Percentiles rank a stretch among this genome's conserved stretches.
Conservation (phyloP, 306 rosid species). For the Phaseolus lunatus region DNA sequence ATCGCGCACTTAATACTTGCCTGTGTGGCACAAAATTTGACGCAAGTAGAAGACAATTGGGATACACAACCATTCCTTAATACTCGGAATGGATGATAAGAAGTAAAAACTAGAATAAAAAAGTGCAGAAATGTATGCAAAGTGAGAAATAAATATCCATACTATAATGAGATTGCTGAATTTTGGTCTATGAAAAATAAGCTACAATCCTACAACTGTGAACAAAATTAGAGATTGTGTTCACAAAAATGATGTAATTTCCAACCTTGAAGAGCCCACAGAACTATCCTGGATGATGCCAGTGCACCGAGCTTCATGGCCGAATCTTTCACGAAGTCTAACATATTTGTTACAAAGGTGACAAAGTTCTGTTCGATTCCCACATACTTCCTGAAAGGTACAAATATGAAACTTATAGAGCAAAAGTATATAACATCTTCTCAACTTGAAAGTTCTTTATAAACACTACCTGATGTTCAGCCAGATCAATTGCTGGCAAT, state of each 20-base stretch:
- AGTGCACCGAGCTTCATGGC: slow-evolving; percentile 72
- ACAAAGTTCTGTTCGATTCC: slow-evolving; percentile 92
- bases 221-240: background rate
- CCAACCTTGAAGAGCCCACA: slow-evolving; percentile 79
- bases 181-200: slow-evolving; percentile 13
- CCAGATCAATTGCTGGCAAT: slow-evolving; percentile 83
- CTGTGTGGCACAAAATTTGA: background rate
- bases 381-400: slow-evolving; percentile 78
- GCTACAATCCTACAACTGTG: background rate
- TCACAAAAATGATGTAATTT: slow-evolving; percentile 31
- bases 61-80: background rate
- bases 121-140: background rate
- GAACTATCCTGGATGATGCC: slow-evolving; percentile 51
- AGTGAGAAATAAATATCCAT: slow-evolving; percentile 19
- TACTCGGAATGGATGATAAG: background rate
- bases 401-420: slow-evolving; percentile 31
- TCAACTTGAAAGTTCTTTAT: slow-evolving; percentile 21
- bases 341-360: slow-evolving; percentile 74
- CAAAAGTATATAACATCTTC: slow-evolving; percentile 10
- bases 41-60: slow-evolving; percentile 5
- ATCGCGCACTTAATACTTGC: slow-evolving; percentile 1
- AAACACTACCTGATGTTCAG: slow-evolving; percentile 83
- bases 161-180: background rate
- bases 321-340: slow-evolving; percentile 77
- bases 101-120: background rate